Evolutionary conservation across 2,329 filamentous ascomycete species (phyloP).

Genomic region (Fusarium sp.): DNA sequence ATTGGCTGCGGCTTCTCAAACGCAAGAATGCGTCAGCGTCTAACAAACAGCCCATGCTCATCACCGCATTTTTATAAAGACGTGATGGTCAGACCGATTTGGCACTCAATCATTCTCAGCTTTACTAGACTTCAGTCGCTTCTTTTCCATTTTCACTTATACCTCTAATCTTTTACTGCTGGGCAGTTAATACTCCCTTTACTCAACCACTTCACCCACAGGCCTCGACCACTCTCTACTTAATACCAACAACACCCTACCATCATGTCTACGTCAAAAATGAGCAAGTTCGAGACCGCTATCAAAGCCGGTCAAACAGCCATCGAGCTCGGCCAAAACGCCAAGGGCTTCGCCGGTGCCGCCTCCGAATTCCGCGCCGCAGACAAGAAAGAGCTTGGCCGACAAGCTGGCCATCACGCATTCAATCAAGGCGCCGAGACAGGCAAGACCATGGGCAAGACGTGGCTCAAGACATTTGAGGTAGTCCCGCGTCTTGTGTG

Average conservation of each 20-base stretch:
- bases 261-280: constrained; percentile 22
- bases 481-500: constrained; percentile 62
- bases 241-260: background rate
- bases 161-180: constrained; percentile 28
- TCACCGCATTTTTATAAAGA: constrained; percentile 24
- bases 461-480: constrained; percentile 59
- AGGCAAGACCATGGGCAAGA: constrained; percentile 57
- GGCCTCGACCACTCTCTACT: background rate
- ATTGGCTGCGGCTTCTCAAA: constrained; percentile 31
- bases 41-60: constrained; percentile 4
- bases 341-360: constrained; percentile 43
- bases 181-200: constrained; percentile 25
- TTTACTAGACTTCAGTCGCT: constrained; percentile 15
- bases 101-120: constrained; percentile 1
- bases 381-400: constrained; percentile 50
- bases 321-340: constrained; percentile 49
- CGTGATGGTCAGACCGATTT: background rate
- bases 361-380: constrained; percentile 48
- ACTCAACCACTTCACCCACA: background rate
- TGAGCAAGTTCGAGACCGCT: constrained; percentile 47
- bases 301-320: constrained; percentile 51
- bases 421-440: constrained; percentile 51
- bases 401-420: constrained; percentile 48
- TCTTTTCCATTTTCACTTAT: constrained; percentile 1
- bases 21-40: constrained; percentile 15